Percentiles rank a stretch among this genome's conserved stretches.
Conservation (phyloP, 1,284 basidiomycete species). For the Stygiomarasmius scandens region DNA sequence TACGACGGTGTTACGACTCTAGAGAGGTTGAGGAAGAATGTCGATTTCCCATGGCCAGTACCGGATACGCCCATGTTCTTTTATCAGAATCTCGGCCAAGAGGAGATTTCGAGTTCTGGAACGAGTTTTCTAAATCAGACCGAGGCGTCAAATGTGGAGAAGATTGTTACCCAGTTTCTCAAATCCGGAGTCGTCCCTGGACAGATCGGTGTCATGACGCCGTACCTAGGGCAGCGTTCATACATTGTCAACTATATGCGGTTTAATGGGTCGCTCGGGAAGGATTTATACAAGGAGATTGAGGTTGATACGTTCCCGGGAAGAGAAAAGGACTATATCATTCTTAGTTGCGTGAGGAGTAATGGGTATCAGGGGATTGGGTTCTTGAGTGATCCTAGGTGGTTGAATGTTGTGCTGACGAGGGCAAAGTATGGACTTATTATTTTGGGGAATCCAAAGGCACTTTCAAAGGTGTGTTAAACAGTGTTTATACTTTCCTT, state of each 20-base stretch:
- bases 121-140: slow-evolving; percentile 99
- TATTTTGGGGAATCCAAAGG: slow-evolving; percentile 97
- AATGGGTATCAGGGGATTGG: slow-evolving; percentile 99
- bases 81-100: slow-evolving; percentile 98
- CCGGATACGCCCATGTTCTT: no score
- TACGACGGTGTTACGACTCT: no score
- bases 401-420: slow-evolving; percentile 96
- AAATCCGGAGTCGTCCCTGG: no score
- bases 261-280: slow-evolving; percentile 96
- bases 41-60: no score
- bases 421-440: slow-evolving; percentile 98
- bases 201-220: no score
- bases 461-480: slow-evolving; percentile 88
- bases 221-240: slow-evolving; percentile 97
- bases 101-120: slow-evolving; percentile 98
- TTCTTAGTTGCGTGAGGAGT: slow-evolving; percentile 97
- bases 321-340: slow-evolving; percentile 99
- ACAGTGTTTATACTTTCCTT: slow-evolving; percentile 13
- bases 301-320: slow-evolving; percentile 99
- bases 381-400: slow-evolving; percentile 96
- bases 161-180: no score
- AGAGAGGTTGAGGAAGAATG: no score
- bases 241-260: slow-evolving; percentile 99
- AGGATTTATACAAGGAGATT: slow-evolving; percentile 98
- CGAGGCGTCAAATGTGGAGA: no score